Percentiles rank a stretch among this genome's conserved stretches.
These are phyloP conservation scores for Penicillium paneum DNA, from an alignment of 2,329 filamentous ascomycete species.

Conservation along the genomic window DNA sequence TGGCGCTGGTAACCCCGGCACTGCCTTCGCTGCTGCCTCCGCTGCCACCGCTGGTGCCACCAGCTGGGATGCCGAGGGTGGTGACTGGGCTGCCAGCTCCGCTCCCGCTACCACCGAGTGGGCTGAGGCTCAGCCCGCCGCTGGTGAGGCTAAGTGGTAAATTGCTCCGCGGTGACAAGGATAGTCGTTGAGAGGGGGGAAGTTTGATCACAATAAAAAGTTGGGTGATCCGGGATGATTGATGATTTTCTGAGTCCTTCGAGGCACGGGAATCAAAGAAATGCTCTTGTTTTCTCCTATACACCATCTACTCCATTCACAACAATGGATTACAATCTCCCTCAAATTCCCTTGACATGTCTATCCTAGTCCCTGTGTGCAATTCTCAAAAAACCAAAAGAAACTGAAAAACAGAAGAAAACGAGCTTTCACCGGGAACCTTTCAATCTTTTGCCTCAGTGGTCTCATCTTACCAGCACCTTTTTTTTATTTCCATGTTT, in stretches of 20 bases:
- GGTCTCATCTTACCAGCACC: conserved; percentile 25
- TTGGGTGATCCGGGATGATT: conserved; percentile 27
- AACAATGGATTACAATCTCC: conserved; percentile 22
- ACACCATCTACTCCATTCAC: conserved; percentile 20
- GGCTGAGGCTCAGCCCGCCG: conserved; percentile 38
- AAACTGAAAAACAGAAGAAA: conserved; percentile 36
- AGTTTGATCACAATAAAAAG: conserved; percentile 23
- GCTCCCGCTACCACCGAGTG: conserved; percentile 40
- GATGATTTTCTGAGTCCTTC: conserved; percentile 14
- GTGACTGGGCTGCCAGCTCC: conserved; percentile 53
- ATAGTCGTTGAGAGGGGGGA: conserved; percentile 31
- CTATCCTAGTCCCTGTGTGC: conserved; percentile 40
- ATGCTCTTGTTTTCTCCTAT: conserved; percentile 26
- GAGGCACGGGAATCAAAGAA: conserved; percentile 16
- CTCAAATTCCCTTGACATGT: conserved; percentile 36
- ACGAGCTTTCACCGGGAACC: conserved; percentile 30
- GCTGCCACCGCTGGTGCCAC: conserved; percentile 54
- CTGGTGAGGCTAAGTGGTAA: conserved; percentile 42
- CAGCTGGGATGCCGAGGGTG: conserved; percentile 60
- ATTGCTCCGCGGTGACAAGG: conserved; percentile 27
- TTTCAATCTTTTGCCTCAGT: conserved; percentile 30
- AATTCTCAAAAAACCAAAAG: conserved; percentile 30
- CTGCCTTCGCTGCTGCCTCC: conserved; percentile 68
- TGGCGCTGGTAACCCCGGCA: conserved; percentile 60
- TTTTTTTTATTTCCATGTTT: conserved; percentile 28